Evolutionary conservation across 2,329 filamentous ascomycete genomes (phyloP), one percentile per base, ranked within the genome.

Genomic region (Tricladium varicosporioides): DNA sequence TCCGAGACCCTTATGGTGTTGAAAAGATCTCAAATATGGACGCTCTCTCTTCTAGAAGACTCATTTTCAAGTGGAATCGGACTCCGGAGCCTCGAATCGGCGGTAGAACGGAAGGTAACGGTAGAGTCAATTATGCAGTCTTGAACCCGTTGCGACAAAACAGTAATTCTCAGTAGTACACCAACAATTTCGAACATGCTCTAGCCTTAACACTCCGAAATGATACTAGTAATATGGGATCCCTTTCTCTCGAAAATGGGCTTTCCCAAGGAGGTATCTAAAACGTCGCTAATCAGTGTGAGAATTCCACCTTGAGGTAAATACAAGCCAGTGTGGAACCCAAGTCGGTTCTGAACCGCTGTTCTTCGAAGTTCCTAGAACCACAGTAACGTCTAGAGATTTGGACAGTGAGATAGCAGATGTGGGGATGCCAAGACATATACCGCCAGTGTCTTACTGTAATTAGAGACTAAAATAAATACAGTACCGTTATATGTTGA

Each of bases 401-500:
- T 9, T 13, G 9, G 33, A 18, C 13, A 32, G 19, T 7, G 31
- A 27, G 9, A 55, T 50, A n/a, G 47, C 47, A 36, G 46, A 40
- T 14, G 44, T 49, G 5, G 46, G 49, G 15, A 55, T 55, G 16
- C 15, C 45, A 9, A 19, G 31, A 31, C 32, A 49, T 3, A 55
- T 19, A 18, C 31, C 46, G 31, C 16, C 36, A 49, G 44, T 33
- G 1, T 32, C n/a, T 31, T 45, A 46, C 10, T 43, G 46, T 55
- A 55, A 44, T 50, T 48, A 7, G 53, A 46, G 9, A 40, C 14
- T 4, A 32, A 32, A 14, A 55, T 46, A 43, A 43, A 55, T 7
- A 13, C 19, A 11, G 7, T 36, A 4, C 53, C 36, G 19, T 60
- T 51, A n/a, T 55, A 51, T 27, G 22, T 36, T 8, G 58, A 46